Conservation (phyloP, 352 stramenopile genomes). For the Phytophthora lateralis region DNA sequence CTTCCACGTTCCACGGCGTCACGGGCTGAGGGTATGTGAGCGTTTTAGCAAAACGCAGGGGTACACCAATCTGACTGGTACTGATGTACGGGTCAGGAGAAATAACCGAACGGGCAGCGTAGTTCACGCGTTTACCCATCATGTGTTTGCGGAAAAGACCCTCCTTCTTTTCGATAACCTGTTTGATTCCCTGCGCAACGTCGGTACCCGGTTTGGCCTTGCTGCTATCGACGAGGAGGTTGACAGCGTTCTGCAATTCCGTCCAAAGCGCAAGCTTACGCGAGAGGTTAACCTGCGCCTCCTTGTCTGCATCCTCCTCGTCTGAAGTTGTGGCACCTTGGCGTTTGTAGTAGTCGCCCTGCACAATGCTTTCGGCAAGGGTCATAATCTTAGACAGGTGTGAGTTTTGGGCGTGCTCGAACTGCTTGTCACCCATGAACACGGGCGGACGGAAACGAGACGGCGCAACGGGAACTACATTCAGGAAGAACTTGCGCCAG, state of each 20-base stretch:
- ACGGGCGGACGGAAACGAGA: conserved; percentile 98
- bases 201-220: conserved; percentile 72
- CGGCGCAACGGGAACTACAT: conserved; percentile 96
- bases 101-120: conserved; percentile 98
- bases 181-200: conserved; percentile 92
- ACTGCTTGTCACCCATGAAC: conserved; percentile 94
- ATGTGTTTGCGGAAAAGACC: conserved; percentile 99
- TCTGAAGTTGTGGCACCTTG: conserved; percentile 56
- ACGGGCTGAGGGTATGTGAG: conserved; percentile 98
- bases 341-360: conserved; percentile 70
- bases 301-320: conserved; percentile 54
- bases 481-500: conserved; percentile 96
- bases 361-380: conserved; percentile 90
- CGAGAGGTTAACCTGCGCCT: conserved; percentile 81
- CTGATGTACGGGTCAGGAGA: conserved; percentile 99
- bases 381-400: conserved; percentile 95
- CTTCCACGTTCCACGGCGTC: conserved; percentile 97
- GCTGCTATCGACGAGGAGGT: conserved; percentile 84
- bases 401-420: conserved; percentile 98
- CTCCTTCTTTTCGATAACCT: conserved; percentile 99
- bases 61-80: conserved; percentile 99
- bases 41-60: conserved; percentile 97
- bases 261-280: conserved; percentile 96
- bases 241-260: conserved; percentile 95
- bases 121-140: conserved; percentile 99